Evolutionary conservation across 805 yeast genomes (phyloP), one percentile per base, ranked within the genome.

Genomic region (Kazachstania martiniae): DNA sequence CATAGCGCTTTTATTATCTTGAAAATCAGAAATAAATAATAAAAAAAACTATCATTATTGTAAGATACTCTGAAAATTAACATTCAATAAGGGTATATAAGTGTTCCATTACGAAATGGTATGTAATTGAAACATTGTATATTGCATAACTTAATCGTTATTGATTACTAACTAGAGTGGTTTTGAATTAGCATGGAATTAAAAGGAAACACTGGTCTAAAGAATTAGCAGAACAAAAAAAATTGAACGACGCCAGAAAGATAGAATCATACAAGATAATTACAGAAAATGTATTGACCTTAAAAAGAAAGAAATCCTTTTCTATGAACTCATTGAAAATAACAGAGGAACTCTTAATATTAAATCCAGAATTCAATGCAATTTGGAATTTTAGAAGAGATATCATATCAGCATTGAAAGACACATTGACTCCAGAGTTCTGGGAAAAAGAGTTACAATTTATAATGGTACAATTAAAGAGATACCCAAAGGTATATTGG

Each of bases 401-500:
- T 41, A 73, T 80, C 3, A 58, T 86, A 13, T 25, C 40, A 0
- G 50, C 53, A 1, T 24, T 48, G 4, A 3, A 32, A 1, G 14
- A 26, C 0, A 45, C 47, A 8, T 48, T 50, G n/a, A 46, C 52
- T 13, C 48, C 43, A 25, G 43, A 49, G 3, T 48, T 58, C 31
- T 56, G 62, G 62, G 62, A 63, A 2, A 53, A 60, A 3, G 98
- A 89, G 42, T 61, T 91, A 28, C 41, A 56, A 16, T 74, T 83
- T 48, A 65, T 76, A 2, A 63, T 77, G 60, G 56, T 52, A 0
- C 70, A 74, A 41, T 57, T 91, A 44, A 70, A 70, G 34, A 57
- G 65, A 35, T 77, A 59, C 42, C 97, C 98, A 1, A 91, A 91
- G 53, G 84, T 87, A 25, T 91, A 91, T 51, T 91, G 97, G 95